Percentiles rank a stretch among this genome's conserved stretches.
These are phyloP conservation scores for Magnusiomyces sp. DNA, from an alignment of 1,139 yeast genomes.

Conservation along the genomic window DNA sequence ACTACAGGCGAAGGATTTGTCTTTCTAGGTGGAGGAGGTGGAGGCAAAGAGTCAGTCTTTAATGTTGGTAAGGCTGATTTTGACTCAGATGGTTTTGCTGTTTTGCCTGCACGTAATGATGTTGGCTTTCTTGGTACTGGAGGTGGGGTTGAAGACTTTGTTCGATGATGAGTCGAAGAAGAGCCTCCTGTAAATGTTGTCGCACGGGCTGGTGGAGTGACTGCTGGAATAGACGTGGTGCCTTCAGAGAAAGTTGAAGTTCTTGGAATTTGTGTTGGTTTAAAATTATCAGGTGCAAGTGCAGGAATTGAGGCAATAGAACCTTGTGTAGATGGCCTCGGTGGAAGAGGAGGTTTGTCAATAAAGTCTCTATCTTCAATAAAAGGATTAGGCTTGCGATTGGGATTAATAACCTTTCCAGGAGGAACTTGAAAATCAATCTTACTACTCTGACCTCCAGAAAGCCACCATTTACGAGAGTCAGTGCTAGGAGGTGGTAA, in stretches of 20 bases:
- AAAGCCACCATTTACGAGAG: conserved; percentile 82
- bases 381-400: conserved; percentile 63
- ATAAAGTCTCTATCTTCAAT: conserved; percentile 23
- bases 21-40: conserved; percentile 13
- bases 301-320: not conserved
- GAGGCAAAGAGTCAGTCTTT: conserved; percentile 8
- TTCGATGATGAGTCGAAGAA: not conserved
- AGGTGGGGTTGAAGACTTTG: conserved; percentile 13
- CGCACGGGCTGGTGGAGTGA: not conserved
- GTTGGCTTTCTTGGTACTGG: conserved; percentile 18
- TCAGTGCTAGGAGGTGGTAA: conserved; percentile 90
- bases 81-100: conserved; percentile 7
- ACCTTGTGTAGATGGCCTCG: conserved; percentile 9
- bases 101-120: conserved; percentile 7
- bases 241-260: not conserved
- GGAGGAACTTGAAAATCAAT: conserved; percentile 38
- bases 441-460: conserved; percentile 66
- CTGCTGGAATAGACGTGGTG: not conserved
- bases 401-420: conserved; percentile 54
- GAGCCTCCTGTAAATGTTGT: conserved; percentile 1
- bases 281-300: not conserved
- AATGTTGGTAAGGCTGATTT: not conserved
- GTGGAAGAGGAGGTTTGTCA: conserved; percentile 15
- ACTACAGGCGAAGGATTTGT: no score
- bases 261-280: not conserved